Base-by-base conservation (phyloP, 148 eudicot species). In the Dianthus caryophyllus region DNA sequence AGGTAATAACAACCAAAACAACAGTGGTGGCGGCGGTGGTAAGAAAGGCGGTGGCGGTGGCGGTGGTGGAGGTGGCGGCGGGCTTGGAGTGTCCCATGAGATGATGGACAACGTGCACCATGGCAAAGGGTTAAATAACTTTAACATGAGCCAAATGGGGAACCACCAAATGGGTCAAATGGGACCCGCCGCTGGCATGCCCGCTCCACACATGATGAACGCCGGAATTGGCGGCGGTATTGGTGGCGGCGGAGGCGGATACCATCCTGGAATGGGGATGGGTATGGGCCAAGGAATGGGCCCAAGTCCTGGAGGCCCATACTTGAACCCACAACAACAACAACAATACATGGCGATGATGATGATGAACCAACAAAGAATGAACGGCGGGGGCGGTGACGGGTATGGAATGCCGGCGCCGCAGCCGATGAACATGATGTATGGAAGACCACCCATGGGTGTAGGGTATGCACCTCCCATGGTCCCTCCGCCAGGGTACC, bases 281-380 rank as follows among this genome's bases (percentile, higher is more conserved):
- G 51, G 93, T 7, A 80, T 83, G 88, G 88, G 78, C 14, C 53
- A 49, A 54, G 60, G 65, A 7, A 74, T 77, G 15, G 61, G 63
- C 13, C 83, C 65, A 26, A 85, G 81, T 16, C 72, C 72, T 24
- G 87, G 76, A 3, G 82, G 83, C 73, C 89, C 84, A 10, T 79
- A 73, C 11, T 30, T 24, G 5, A 76, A 70, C 9, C 75, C 79
- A 2, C 80, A 67, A 30, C 83, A 84, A 31, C 96, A 86, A 21
- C 88, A 80, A 38, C 96, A 86, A 21, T 79, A 85, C 74, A 87
- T 88, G 97, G 84, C 84, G 6, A 85, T 87, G 97, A 85, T 87
- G 92, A 85, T 85, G 92, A 85, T 85, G 92, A 91, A 86, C 74
- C 96, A 86, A 33, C 82, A 83, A 26, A 81, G 89, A 61, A 78